Evolutionary conservation across 169 alveolate species (phyloP), one percentile per base, ranked within the genome.

Genomic region (Theileria annulata): DNA sequence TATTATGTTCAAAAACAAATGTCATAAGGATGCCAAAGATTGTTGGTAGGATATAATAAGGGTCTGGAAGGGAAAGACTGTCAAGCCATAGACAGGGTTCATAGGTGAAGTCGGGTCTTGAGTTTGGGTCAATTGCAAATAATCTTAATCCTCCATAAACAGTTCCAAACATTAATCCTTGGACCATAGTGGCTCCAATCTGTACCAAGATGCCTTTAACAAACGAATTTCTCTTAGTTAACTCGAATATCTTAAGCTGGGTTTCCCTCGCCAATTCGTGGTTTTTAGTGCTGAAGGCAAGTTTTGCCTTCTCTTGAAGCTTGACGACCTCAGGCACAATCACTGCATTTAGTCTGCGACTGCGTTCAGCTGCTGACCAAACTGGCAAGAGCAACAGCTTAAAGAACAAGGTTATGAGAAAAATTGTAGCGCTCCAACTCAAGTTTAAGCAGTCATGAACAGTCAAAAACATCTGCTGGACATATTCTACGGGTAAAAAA

Each of bases 31-130:
- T 30, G 31, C 88, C 79, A 21, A 87, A 79, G 13, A 83, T 64
- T 28, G 78, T 62, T 10, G 94, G 92, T 63, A 89, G 70, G 19
- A 86, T 77, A 48, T 72, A 89, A 64, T 89, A 89, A 2, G 94
- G 94, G 70, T 89, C 94, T 13, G 94, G 94, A 31, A 89, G 79
- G 4, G 91, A 79, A 49, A 89, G 80, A 58, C 92, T 86, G 37
- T 89, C 91, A 21, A 89, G 63, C 94, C 94, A 89, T 51, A 89
- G 42, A 10, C 88, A 87, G 15, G 87, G 54, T 54, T 89, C 94
- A 64, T 85, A 70, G 42, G 86, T 78, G 72, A 89, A 89, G n/a
- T 72, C 88, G 25, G 88, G 78, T 62, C 84, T 71, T 31, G 70
- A 35, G 30, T 75, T 80, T 31, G 94, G 92, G 56, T 89, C 77